Conservation (phyloP, 2,329 filamentous ascomycete genomes). For the Venturia asperata region DNA sequence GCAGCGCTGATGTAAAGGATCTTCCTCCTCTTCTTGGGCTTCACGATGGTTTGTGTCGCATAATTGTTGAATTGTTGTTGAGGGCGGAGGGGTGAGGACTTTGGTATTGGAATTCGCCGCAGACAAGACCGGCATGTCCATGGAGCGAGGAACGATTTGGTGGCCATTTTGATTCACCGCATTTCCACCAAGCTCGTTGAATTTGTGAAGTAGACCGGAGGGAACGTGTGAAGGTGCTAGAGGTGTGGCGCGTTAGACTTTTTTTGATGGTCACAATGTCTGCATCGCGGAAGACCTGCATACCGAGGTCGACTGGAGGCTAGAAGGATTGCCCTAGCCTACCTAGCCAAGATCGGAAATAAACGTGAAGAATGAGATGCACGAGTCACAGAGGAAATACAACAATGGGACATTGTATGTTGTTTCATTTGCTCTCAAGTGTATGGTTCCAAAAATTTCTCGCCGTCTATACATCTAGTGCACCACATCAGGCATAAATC, state of each 20-base stretch:
- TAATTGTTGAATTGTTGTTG: neutral
- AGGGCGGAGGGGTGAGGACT: neutral
- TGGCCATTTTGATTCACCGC: slow-evolving; percentile 1
- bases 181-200: neutral
- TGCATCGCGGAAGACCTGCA: neutral
- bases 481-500: slow-evolving; percentile 1
- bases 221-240: neutral
- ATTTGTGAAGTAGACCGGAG: neutral
- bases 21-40: slow-evolving; percentile 13
- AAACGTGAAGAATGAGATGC: neutral
- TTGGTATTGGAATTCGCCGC: neutral
- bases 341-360: neutral
- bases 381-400: neutral
- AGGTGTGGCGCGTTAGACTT: neutral
- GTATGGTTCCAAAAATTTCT: neutral
- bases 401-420: neutral
- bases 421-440: neutral
- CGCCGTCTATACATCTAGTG: slow-evolving; percentile 7
- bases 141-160: neutral
- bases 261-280: neutral
- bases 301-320: slow-evolving; percentile 3
- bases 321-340: slow-evolving; percentile 5
- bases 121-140: slow-evolving; percentile 20
- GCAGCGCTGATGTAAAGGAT: slow-evolving; percentile 10
- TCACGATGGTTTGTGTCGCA: slow-evolving; percentile 7